A percentile compares a stretch with the other conserved stretches of the same genome.
Conservation (phyloP, 129 eudicot species). For the Cynara cardunculus region DNA sequence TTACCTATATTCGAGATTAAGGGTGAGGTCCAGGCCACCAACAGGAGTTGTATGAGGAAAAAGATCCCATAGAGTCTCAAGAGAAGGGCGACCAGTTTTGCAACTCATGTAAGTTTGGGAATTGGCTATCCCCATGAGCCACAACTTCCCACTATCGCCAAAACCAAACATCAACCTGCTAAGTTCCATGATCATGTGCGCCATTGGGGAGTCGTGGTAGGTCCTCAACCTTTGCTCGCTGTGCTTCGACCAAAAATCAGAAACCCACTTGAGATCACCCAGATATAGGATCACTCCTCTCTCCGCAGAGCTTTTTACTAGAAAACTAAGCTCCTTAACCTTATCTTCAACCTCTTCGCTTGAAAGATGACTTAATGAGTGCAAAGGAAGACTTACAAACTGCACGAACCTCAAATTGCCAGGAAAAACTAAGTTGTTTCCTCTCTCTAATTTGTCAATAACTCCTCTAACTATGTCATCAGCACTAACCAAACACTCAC, state of each 20-base stretch:
- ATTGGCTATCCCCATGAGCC: slow-evolving; percentile 66
- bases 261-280: slow-evolving; percentile 73
- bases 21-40: slow-evolving; percentile 51
- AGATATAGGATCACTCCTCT: slow-evolving; percentile 64
- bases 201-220: slow-evolving; percentile 47
- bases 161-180: slow-evolving; percentile 44
- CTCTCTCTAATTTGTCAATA: slow-evolving; percentile 53
- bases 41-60: slow-evolving; percentile 54
- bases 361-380: slow-evolving; percentile 34
- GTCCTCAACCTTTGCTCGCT: slow-evolving; percentile 35
- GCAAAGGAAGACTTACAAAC: slow-evolving; percentile 61
- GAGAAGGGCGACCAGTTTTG: slow-evolving; percentile 51
- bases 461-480: slow-evolving; percentile 49
- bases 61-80: slow-evolving; percentile 62
- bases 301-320: slow-evolving; percentile 36
- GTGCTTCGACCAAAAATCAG: slow-evolving; percentile 54
- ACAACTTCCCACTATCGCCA: slow-evolving; percentile 40
- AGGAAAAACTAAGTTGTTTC: slow-evolving; percentile 24
- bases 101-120: slow-evolving; percentile 52
- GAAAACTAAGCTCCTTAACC: slow-evolving; percentile 52
- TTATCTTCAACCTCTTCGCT: slow-evolving; percentile 52
- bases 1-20: slow-evolving; percentile 53
- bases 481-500: slow-evolving; percentile 44
- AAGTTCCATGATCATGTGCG: slow-evolving; percentile 63
- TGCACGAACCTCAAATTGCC: slow-evolving; percentile 45